Evolutionary conservation across 2,329 filamentous ascomycete species (phyloP).

Genomic region (Scedosporium boydii): DNA sequence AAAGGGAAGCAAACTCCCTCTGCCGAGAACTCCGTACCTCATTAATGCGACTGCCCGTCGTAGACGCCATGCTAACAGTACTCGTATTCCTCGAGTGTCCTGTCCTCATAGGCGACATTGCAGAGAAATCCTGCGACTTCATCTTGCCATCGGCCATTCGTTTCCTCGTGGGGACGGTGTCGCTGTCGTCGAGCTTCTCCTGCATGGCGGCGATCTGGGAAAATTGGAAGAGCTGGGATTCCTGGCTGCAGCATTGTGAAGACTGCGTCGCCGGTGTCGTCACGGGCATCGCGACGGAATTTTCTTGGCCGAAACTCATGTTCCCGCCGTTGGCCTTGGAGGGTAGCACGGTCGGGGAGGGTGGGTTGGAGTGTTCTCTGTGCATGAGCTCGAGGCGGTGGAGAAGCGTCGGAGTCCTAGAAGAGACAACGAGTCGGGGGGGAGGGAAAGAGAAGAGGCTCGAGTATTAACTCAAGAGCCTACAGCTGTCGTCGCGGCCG

Average conservation of each 20-base stretch:
- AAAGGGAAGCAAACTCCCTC: background rate
- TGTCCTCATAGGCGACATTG: slow-evolving; percentile 27
- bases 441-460: background rate
- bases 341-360: slow-evolving; percentile 2
- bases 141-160: slow-evolving; percentile 61
- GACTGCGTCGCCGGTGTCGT: background rate
- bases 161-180: slow-evolving; percentile 42
- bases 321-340: slow-evolving; percentile 1
- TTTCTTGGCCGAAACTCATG: background rate
- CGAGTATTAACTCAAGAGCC: background rate
- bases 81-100: slow-evolving; percentile 59
- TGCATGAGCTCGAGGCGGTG: background rate
- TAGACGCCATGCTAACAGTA: slow-evolving; percentile 46
- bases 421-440: background rate
- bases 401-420: background rate
- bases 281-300: slow-evolving; percentile 4
- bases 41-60: slow-evolving; percentile 56
- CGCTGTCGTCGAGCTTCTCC: slow-evolving; percentile 31
- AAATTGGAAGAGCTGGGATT: slow-evolving; percentile 42
- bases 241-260: slow-evolving; percentile 29
- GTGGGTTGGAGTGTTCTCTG: background rate
- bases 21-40: slow-evolving; percentile 28
- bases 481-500: background rate
- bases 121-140: slow-evolving; percentile 33
- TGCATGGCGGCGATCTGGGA: slow-evolving; percentile 40